These are phyloP conservation scores for bread wheat (Triticum aestivum) DNA, from an alignment of 176 grass and related monocot genomes.

Conservation along the genomic window DNA sequence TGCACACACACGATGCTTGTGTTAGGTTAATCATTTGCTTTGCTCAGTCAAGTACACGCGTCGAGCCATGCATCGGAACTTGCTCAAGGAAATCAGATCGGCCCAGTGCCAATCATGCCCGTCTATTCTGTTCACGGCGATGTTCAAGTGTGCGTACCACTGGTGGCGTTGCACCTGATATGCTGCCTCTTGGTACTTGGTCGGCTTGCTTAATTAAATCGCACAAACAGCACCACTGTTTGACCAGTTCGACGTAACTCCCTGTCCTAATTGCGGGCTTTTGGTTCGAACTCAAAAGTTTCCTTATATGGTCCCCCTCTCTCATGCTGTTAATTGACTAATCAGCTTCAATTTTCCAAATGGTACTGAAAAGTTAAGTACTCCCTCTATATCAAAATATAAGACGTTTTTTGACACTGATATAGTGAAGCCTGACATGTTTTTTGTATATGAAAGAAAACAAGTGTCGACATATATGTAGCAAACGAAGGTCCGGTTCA, in stretches of 20 bases:
- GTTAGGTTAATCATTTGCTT: slow-evolving; percentile 32
- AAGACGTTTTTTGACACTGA: too few species aligned
- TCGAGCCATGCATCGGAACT: slow-evolving; percentile 30
- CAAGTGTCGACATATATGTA: too few species aligned
- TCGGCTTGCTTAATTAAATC: slow-evolving; percentile 32
- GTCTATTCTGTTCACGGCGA: slow-evolving; percentile 9
- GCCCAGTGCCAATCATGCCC: slow-evolving; percentile 21
- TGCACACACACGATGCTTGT: not conserved
- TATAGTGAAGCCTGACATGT: not conserved
- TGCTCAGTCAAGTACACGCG: slow-evolving; percentile 21
- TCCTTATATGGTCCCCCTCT: not conserved
- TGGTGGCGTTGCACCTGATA: not conserved
- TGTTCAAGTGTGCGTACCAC: not conserved
- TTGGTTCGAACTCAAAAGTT: slow-evolving; percentile 23
- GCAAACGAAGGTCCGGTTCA: too few species aligned
- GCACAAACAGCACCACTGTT: slow-evolving; percentile 26
- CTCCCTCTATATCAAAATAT: too few species aligned
- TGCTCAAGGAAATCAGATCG: not conserved
- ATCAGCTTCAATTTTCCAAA: not conserved
- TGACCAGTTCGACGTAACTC: slow-evolving; percentile 33
- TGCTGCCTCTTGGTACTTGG: slow-evolving; percentile 48
- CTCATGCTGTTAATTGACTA: not conserved
- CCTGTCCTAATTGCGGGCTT: slow-evolving; percentile 25
- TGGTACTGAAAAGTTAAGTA: not conserved
- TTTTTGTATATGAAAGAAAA: not conserved